Base-by-base conservation (phyloP, 306 rosid genomes). In the Prunus fruticosa region DNA sequence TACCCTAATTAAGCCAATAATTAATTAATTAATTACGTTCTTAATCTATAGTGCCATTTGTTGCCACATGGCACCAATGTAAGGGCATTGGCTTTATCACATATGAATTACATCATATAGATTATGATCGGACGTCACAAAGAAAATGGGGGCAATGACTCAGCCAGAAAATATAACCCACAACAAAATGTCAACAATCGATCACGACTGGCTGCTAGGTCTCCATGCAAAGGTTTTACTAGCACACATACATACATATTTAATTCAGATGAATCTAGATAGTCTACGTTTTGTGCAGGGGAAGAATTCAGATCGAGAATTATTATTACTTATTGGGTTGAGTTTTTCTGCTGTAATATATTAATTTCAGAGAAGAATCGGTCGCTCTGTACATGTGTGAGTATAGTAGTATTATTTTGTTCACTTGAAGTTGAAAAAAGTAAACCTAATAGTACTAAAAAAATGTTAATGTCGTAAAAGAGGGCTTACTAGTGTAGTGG, bases 401-500 rank as follows among this genome's bases (percentile, higher is more conserved):
- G 41, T 34, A 34, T 5, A 6, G 41, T 34, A 34, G 41, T 34
- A 34, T 34, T 34, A 34, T 34, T 34, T 38, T 38, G 43, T 38
- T 38, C 43, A 38, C 43, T 38, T 38, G 43, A 38, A 1, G 43
- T 38, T 38, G 43, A 38, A 6, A 38, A 38, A 38, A 38, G 8
- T 38, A 38, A 38, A 34, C 1, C 8, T 34, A 34, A 34, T 34
- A 34, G 8, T 6, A 34, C 41, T 34, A 34, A 5, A 34, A 34
- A 34, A 34, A 34, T 6, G 43, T 1, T 38, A 7, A 38, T 38
- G 2, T 38, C 2, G 7, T 2, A 34, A 34, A n/a, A n/a, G n/a
- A 34, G 0, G 2, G 6, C 1, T 0, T 0, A 34, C 0, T 34
- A 34, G 8, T 34, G 8, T 34, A 34, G 41, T 6, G 2, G 2